A percentile compares a stretch with the other conserved stretches of the same genome.
phyloP scores from a whole-genome alignment of 177 flowering plant species.

The Telopea speciosissima region DNA sequence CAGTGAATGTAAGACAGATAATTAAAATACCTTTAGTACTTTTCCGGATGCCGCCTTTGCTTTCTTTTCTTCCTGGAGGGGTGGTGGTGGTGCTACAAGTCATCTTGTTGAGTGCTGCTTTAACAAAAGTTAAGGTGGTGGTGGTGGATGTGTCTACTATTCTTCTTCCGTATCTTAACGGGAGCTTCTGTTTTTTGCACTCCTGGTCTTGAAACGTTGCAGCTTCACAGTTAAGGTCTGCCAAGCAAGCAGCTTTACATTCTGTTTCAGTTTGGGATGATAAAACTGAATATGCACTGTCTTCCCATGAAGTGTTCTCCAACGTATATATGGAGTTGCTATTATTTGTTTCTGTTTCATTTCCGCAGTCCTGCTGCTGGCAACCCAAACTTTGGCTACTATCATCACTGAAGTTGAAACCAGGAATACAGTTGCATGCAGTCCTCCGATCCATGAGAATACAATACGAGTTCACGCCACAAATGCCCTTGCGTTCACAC shows the following conservation, averaged over 20 bases:
- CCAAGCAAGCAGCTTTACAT: slow-evolving; percentile 16
- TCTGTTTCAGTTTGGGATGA: background rate
- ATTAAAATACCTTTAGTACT: no score
- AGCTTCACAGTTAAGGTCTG: slow-evolving; percentile 25
- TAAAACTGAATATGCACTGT: slow-evolving; percentile 3
- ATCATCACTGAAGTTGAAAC: slow-evolving; percentile 2
- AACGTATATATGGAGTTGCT: background rate
- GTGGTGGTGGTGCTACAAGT: background rate
- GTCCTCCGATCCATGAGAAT: background rate
- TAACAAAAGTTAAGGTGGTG: no score
- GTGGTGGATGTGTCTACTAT: background rate
- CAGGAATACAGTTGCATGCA: slow-evolving; percentile 10
- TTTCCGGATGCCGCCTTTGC: no score
- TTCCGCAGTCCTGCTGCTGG: slow-evolving; percentile 10
- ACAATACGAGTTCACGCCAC: slow-evolving; percentile 15
- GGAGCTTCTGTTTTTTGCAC: slow-evolving; percentile 23
- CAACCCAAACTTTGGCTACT: slow-evolving; percentile 16
- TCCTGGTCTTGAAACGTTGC: slow-evolving; percentile 4
- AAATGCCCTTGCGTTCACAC: slow-evolving; percentile 15
- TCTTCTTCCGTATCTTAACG: slow-evolving; percentile 18
- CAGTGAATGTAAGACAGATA: background rate
- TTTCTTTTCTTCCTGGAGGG: background rate
- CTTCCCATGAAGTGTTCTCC: slow-evolving; percentile 9
- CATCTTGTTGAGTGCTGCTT: no score
- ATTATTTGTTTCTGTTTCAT: background rate